These are phyloP conservation scores for Rhododendron vialii DNA, from an alignment of 148 eudicot genomes.

Conservation along the genomic window DNA sequence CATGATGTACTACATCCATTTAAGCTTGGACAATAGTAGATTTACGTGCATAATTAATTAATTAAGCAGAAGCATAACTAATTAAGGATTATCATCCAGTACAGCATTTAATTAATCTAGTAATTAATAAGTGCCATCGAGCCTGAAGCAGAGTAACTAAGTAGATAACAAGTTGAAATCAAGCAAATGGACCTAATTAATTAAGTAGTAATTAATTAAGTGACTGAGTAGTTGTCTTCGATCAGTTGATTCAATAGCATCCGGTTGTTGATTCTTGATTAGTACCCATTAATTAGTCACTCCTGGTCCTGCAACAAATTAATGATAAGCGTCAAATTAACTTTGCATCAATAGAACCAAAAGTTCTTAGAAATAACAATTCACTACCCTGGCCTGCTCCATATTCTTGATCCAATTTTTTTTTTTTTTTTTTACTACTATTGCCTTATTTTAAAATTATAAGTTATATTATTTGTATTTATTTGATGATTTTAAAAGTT, in stretches of 20 bases:
- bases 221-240: constrained; percentile 2
- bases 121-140: background rate
- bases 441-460: background rate
- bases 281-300: background rate
- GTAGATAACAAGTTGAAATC: background rate
- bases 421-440: background rate
- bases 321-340: background rate
- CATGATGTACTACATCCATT: background rate
- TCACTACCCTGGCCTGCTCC: no score
- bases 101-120: background rate
- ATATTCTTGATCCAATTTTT: background rate
- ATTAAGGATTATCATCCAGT: background rate
- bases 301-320: background rate
- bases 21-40: background rate
- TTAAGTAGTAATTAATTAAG: background rate
- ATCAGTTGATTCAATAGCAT: background rate
- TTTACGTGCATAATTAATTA: background rate
- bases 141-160: background rate
- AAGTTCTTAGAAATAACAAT: background rate
- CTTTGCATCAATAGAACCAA: background rate
- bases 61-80: background rate
- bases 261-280: background rate
- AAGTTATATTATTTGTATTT: background rate
- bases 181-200: background rate
- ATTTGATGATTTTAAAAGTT: background rate